A percentile compares a stretch with the other conserved stretches of the same genome.
These are phyloP conservation scores for Ceratocystis eucalypticola DNA, from an alignment of 2,329 filamentous ascomycete species.

Conservation along the genomic window DNA sequence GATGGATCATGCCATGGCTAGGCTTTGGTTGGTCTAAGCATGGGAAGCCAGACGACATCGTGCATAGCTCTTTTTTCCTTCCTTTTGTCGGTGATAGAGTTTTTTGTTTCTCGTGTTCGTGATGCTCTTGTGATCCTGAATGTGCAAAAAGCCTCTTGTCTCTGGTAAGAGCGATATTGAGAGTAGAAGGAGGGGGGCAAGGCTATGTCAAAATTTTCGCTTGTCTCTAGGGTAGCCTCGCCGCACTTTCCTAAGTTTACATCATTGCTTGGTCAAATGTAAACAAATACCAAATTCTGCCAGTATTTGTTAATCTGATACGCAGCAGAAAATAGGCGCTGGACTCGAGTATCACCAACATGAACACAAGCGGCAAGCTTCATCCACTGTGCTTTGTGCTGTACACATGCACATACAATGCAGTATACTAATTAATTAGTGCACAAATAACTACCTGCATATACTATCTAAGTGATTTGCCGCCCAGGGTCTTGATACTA, in stretches of 20 bases:
- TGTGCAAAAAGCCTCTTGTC: not conserved
- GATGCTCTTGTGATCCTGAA: not conserved
- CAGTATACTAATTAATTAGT: not conserved
- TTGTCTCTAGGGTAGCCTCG: not conserved
- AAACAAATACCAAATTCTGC: too few relatives aligned
- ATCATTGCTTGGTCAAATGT: not conserved
- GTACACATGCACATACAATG: not conserved
- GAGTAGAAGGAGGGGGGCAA: not conserved
- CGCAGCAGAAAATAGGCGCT: not conserved
- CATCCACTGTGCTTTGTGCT: not conserved
- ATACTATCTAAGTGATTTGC: not conserved
- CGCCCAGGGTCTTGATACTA: not conserved
- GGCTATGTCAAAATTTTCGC: not conserved
- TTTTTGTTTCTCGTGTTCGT: not conserved
- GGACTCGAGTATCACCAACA: not conserved
- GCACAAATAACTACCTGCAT: not conserved
- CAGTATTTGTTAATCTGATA: too few relatives aligned
- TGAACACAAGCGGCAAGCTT: not conserved
- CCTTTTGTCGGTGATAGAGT: not conserved
- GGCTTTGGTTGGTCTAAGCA: not conserved
- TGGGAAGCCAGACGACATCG: not conserved
- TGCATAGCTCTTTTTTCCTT: not conserved
- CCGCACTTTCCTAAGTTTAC: not conserved
- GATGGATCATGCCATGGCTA: not conserved
- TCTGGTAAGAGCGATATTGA: not conserved